Base-by-base conservation (phyloP, 305 asterid genomes). In the Euphrasia arctica region DNA sequence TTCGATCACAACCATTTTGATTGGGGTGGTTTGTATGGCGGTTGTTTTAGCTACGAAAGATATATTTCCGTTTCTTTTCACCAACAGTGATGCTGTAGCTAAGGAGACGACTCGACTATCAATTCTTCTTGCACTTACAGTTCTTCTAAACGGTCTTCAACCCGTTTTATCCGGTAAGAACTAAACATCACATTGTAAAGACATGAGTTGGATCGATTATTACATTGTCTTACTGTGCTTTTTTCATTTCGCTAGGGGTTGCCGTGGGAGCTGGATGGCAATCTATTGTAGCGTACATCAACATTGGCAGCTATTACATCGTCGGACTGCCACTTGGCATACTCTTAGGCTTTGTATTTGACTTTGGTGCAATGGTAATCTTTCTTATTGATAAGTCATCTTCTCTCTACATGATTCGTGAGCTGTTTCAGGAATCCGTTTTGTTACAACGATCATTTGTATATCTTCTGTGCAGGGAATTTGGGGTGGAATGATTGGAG, bases 191-290 rank as follows among this genome's bases (percentile, higher is more conserved):
- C 22, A 18, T 18, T 18, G 22, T 18, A 18, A 18, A 18, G n/a
- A 29, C 3, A 29, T 29, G 1, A 29, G 32, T 29, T 29, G 32
- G 32, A 36, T 36, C 42, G 42, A 36, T 36, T 54, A 54, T 18
- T 54, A 54, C 34, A 25, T 28, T 54, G 10, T 9, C 42, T 10
- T 14, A 9, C 4, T 41, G 13, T n/a, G 10, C 9, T 47, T 2
- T 58, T 57, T 1, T 15, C 3, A 9, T 45, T 18, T 12, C 41
- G 28, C 12, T 55, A 84, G 95, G 96, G 69, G 96, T 89, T 64
- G 96, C 95, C 8, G 85, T 89, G 61, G 96, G 96, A 75, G 95
- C 96, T 64, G 96, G 96, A 67, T 89, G 96, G 96, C 96, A 89
- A 67, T 56, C 85, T 8, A 29, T 86, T 51, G 83, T 89, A 39